Percentiles rank a stretch among this genome's conserved stretches.
Evolutionary conservation across 129 eudicot species (phyloP).

Genomic region (Arctium minus): DNA sequence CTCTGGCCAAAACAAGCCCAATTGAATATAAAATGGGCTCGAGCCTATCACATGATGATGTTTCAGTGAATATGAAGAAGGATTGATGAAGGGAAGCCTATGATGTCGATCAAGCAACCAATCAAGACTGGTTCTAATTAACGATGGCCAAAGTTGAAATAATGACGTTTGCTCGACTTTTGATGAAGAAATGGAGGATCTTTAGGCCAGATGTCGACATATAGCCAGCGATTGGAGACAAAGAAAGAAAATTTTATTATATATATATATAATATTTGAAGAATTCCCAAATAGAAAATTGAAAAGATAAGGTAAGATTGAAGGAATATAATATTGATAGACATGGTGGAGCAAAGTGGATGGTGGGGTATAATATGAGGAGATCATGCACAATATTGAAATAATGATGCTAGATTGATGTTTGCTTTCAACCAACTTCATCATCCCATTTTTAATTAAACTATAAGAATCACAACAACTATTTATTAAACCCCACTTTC

Average conservation of each 20-base stretch:
- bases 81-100: not conserved
- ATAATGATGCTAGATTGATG: conserved; percentile 30
- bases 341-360: conserved; percentile 24
- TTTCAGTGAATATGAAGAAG: not conserved
- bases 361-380: conserved; percentile 22
- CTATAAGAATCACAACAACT: conserved; percentile 7
- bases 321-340: conserved; percentile 9
- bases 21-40: not conserved
- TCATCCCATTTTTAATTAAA: conserved; percentile 13
- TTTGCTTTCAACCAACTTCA: conserved; percentile 27
- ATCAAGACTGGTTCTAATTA: not conserved
- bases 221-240: not conserved
- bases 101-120: not conserved
- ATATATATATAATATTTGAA: not conserved
- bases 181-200: not conserved
- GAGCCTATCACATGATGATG: not conserved
- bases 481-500: conserved; percentile 18
- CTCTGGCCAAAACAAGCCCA: not conserved
- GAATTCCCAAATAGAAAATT: not conserved
- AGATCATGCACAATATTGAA: conserved; percentile 26
- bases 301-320: conserved; percentile 1
- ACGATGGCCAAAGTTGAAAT: not conserved
- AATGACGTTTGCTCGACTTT: not conserved
- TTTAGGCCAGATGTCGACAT: not conserved
- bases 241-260: not conserved